Conservation (phyloP, 2,329 filamentous ascomycete species). For the Fonsecaea pugnacius region DNA sequence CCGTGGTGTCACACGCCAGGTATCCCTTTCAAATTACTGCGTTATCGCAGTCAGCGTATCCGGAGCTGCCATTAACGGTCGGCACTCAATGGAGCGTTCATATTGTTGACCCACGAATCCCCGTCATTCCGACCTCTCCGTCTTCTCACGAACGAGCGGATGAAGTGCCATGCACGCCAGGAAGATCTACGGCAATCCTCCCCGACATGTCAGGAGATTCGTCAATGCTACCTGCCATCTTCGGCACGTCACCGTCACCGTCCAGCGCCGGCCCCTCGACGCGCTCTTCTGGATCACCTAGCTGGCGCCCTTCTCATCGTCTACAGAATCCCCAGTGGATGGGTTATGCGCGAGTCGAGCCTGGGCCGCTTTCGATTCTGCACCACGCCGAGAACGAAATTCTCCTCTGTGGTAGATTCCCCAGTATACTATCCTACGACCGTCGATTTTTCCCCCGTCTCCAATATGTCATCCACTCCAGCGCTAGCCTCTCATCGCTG, state of each 20-base stretch:
- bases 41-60: constrained; percentile 68
- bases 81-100: constrained; percentile 82
- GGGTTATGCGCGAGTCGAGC: constrained; percentile 73
- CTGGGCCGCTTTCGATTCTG: constrained; percentile 79
- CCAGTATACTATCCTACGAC: constrained; percentile 86
- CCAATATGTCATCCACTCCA: constrained; percentile 78
- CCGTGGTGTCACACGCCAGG: constrained; percentile 68
- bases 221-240: constrained; percentile 14
- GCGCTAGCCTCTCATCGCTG: constrained; percentile 72
- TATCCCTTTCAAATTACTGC: constrained; percentile 85
- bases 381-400: constrained; percentile 80
- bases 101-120: constrained; percentile 74
- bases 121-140: constrained; percentile 4
- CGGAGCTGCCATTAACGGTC: constrained; percentile 75
- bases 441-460: constrained; percentile 81
- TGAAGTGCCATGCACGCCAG: constrained; percentile 48
- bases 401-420: constrained; percentile 85
- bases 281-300: constrained; percentile 17
- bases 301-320: constrained; percentile 20
- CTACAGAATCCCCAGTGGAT: constrained; percentile 34
- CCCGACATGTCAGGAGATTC: constrained; percentile 24
- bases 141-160: constrained; percentile 56
- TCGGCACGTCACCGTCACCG: constrained; percentile 6
- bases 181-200: constrained; percentile 26
- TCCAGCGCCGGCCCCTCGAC: constrained; percentile 15